These are phyloP conservation scores for Oryza glaberrima DNA, from an alignment of 176 grass and related monocot species.

Conservation along the genomic window DNA sequence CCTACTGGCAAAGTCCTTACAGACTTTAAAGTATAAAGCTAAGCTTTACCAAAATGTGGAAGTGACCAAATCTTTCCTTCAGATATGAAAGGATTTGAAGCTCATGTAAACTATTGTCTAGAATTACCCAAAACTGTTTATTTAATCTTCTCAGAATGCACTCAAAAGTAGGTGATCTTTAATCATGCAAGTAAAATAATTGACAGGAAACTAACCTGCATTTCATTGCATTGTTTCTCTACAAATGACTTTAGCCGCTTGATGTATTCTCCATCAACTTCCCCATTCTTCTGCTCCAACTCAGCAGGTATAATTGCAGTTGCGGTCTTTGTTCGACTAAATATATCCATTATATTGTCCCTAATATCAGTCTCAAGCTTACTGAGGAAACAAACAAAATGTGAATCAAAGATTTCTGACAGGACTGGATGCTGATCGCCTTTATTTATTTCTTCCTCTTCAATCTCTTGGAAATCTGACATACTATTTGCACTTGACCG, in stretches of 20 bases:
- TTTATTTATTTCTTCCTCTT: slow-evolving; percentile 69
- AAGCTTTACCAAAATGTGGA: slow-evolving; percentile 31
- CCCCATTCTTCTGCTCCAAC: slow-evolving; percentile 84
- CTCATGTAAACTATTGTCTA: slow-evolving; percentile 17
- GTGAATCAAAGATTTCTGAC: slow-evolving; percentile 76
- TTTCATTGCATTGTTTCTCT: slow-evolving; percentile 95
- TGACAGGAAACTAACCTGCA: slow-evolving; percentile 70
- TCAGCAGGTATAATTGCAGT: slow-evolving; percentile 76
- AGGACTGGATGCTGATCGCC: slow-evolving; percentile 72
- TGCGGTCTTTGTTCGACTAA: slow-evolving; percentile 80
- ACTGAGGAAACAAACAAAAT: slow-evolving; percentile 64
- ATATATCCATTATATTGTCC: slow-evolving; percentile 79
- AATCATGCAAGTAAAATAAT: neutral
- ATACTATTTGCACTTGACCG: slow-evolving; percentile 84
- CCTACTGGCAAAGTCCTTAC: neutral
- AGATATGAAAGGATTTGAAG: slow-evolving; percentile 37
- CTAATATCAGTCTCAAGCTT: slow-evolving; percentile 91
- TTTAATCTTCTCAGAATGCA: neutral
- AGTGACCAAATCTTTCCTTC: slow-evolving; percentile 49
- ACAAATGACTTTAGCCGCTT: slow-evolving; percentile 87
- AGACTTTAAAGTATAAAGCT: neutral
- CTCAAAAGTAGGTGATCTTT: neutral
- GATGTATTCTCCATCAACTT: slow-evolving; percentile 84
- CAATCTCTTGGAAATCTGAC: slow-evolving; percentile 73
- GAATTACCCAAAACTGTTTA: slow-evolving; percentile 2